Conservation (phyloP, 179 eudicot species). For the Beta macrorhiza region DNA sequence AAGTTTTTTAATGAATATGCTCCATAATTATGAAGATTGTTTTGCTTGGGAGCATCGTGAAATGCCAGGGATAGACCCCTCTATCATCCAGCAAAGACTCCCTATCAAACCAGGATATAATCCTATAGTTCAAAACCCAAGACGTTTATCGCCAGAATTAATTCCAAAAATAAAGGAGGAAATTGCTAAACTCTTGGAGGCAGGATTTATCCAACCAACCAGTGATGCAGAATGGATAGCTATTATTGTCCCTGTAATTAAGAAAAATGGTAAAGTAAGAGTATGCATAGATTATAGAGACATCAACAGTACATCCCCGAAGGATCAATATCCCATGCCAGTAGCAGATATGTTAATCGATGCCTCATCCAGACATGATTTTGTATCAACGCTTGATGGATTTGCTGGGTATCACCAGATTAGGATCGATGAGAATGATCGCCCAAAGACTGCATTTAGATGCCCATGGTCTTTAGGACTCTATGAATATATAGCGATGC, state of each 20-base stretch:
- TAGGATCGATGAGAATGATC: no score
- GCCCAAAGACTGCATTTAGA: no score
- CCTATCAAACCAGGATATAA: neutral
- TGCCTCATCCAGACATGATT: neutral
- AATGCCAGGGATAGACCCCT: neutral
- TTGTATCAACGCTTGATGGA: no score
- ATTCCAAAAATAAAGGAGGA: neutral
- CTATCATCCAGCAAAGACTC: neutral
- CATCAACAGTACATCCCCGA: neutral
- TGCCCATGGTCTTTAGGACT: no score
- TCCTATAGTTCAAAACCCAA: neutral
- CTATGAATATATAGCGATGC: no score
- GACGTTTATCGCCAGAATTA: neutral
- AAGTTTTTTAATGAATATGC: neutral
- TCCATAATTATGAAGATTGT: neutral
- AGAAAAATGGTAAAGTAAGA: neutral
- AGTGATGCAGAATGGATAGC: neutral
- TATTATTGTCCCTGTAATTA: neutral
- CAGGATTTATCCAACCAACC: neutral
- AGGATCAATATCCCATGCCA: conserved; percentile 4
- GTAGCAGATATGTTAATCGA: neutral
- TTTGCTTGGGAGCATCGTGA: neutral
- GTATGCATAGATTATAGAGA: neutral
- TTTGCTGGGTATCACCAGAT: no score
- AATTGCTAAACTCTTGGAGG: neutral